Evolutionary conservation across 1,284 basidiomycete genomes (phyloP).

Genomic region (Peniophora sp.): DNA sequence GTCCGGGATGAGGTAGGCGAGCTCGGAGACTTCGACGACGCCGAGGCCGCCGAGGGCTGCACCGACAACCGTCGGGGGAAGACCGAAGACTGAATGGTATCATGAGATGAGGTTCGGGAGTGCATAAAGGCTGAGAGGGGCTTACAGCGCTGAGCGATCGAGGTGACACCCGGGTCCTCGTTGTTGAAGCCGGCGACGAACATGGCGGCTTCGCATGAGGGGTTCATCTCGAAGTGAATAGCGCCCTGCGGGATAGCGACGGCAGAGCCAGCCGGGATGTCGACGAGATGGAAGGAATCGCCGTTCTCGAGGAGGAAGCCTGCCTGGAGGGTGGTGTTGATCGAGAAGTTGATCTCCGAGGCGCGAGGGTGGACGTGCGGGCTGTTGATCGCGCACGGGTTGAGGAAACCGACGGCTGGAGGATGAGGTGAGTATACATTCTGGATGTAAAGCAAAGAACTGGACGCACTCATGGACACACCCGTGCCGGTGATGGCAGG

Average conservation of each 20-base stretch:
- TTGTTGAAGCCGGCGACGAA: conserved; percentile 18
- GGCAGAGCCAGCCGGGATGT: conserved; percentile 21
- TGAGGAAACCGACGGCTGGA: conserved; percentile 4
- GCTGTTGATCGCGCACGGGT: conserved; percentile 27
- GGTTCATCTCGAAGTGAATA: conserved; percentile 28
- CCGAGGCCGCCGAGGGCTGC: conserved; percentile 26
- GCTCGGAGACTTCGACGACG: conserved; percentile 21
- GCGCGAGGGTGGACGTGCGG: conserved; percentile 30
- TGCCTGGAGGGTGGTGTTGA: conserved; percentile 23
- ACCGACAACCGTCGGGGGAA: conserved; percentile 24
- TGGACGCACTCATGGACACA: conserved; percentile 3
- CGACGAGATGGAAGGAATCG: conserved; percentile 24
- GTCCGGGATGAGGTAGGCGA: conserved; percentile 16
- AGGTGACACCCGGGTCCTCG: conserved; percentile 23
- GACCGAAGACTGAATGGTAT: conserved; percentile 19
- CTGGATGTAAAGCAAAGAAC: background rate
- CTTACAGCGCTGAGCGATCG: conserved; percentile 25
- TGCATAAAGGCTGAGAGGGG: background rate
- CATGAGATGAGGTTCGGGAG: background rate
- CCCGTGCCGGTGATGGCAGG: conserved; percentile 3
- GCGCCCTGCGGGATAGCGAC: conserved; percentile 27
- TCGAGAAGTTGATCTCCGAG: conserved; percentile 26
- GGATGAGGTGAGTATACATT: background rate
- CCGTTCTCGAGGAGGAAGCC: conserved; percentile 29
- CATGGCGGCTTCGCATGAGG: conserved; percentile 15